phyloP scores from a whole-genome alignment of 306 rosid species.

The Lotus japonicus region DNA sequence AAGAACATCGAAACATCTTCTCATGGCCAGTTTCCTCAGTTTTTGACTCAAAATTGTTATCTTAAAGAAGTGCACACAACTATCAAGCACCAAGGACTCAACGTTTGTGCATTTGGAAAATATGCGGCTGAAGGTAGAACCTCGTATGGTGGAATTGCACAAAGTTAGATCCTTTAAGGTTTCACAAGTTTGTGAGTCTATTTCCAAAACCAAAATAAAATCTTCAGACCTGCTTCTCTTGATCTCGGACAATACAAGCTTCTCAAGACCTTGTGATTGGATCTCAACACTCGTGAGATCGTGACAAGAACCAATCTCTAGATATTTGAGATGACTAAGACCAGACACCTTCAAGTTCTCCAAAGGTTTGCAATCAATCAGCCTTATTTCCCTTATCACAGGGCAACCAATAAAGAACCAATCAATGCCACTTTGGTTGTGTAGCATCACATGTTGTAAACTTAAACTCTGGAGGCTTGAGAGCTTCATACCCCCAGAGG shows the following conservation, averaged over 20 bases:
- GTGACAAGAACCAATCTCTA: background rate
- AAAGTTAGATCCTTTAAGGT: background rate
- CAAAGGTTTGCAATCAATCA: background rate
- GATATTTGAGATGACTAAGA: background rate
- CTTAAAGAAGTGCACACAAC: background rate
- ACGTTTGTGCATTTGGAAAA: background rate
- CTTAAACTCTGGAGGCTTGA: background rate
- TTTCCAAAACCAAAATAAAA: no score
- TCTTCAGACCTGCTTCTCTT: background rate
- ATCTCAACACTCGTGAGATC: background rate
- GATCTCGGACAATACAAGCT: background rate
- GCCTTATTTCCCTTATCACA: background rate
- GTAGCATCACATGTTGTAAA: background rate
- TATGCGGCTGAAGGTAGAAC: background rate
- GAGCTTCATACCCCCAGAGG: background rate
- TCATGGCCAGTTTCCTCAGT: background rate
- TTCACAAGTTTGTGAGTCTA: background rate
- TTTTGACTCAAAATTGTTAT: background rate
- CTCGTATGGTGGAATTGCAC: background rate
- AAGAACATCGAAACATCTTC: background rate
- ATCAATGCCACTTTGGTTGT: background rate
- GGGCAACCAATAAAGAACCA: background rate
- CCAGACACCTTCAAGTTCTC: background rate
- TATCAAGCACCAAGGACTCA: background rate
- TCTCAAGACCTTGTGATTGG: background rate